Conservation (phyloP, 257 asterid species). For the Nicotiana attenuata region DNA sequence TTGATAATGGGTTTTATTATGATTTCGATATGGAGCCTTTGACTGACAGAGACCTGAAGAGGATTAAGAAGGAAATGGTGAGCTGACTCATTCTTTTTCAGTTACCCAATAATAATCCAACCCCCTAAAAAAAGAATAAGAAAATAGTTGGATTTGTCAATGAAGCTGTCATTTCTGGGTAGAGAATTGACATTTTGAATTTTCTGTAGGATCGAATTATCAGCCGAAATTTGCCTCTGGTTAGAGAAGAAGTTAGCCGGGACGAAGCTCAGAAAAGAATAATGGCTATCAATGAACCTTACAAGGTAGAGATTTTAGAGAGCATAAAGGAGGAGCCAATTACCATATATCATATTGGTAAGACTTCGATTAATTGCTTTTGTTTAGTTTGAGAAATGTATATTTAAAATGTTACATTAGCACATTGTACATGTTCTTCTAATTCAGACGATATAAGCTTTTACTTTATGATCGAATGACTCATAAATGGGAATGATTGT, state of each 20-base stretch:
- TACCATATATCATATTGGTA: constrained; percentile 92
- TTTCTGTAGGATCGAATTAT: constrained; percentile 86
- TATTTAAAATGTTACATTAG: background rate
- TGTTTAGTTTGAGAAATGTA: background rate
- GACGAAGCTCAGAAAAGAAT: constrained; percentile 81
- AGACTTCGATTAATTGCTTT: constrained; percentile 6
- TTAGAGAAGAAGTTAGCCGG: constrained; percentile 85
- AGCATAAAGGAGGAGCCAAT: constrained; percentile 85
- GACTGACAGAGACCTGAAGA: constrained; percentile 86
- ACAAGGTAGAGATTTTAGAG: constrained; percentile 82
- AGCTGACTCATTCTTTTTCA: constrained; percentile 13
- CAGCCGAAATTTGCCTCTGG: constrained; percentile 65
- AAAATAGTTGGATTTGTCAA: background rate
- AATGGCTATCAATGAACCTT: constrained; percentile 72
- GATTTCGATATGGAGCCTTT: constrained; percentile 95
- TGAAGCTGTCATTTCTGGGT: constrained; percentile 18
- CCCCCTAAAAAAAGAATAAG: background rate
- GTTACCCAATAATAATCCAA: background rate
- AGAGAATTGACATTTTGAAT: constrained; percentile 36
- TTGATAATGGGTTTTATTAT: constrained; percentile 86
- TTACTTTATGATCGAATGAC: background rate
- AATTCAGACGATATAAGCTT: background rate
- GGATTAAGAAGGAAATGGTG: constrained; percentile 96
- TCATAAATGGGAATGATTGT: background rate
- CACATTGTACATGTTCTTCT: background rate